phyloP scores from a whole-genome alignment of 2,329 filamentous ascomycete genomes.

The Paracamarosporium sp. region DNA sequence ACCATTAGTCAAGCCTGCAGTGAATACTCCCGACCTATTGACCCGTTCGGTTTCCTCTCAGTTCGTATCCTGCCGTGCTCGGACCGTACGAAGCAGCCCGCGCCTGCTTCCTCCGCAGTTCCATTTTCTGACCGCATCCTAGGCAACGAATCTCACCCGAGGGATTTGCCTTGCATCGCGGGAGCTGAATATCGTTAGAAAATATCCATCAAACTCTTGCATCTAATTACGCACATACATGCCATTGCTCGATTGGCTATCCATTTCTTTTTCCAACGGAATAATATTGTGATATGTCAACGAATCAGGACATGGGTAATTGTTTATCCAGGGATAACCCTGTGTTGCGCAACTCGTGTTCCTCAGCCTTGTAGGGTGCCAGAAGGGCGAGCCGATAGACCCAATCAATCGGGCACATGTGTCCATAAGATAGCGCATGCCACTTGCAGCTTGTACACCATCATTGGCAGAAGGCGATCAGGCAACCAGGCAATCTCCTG shows the following conservation, averaged over 20 bases:
- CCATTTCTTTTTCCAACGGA: neutral
- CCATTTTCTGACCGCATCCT: neutral
- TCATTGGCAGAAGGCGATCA: neutral
- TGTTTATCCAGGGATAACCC: neutral
- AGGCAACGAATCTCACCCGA: neutral
- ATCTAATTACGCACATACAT: neutral
- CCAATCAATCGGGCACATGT: neutral
- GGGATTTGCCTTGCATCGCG: neutral
- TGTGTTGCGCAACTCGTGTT: neutral
- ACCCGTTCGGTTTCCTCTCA: too few relatives aligned
- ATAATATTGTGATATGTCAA: too few relatives aligned
- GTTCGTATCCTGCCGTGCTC: neutral
- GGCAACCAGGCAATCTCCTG: neutral
- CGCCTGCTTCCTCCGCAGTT: neutral
- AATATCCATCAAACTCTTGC: too few relatives aligned
- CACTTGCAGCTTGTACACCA: neutral
- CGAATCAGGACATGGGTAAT: too few relatives aligned
- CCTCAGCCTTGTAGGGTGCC: neutral
- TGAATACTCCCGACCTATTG: too few relatives aligned
- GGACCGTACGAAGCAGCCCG: neutral
- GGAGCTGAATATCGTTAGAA: too few relatives aligned
- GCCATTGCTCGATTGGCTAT: neutral
- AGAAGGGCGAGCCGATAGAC: neutral
- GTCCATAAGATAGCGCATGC: neutral
- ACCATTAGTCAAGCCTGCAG: too few relatives aligned